Evolutionary conservation across 169 alveolate genomes (phyloP).

Genomic region (Besnoitia besnoiti): DNA sequence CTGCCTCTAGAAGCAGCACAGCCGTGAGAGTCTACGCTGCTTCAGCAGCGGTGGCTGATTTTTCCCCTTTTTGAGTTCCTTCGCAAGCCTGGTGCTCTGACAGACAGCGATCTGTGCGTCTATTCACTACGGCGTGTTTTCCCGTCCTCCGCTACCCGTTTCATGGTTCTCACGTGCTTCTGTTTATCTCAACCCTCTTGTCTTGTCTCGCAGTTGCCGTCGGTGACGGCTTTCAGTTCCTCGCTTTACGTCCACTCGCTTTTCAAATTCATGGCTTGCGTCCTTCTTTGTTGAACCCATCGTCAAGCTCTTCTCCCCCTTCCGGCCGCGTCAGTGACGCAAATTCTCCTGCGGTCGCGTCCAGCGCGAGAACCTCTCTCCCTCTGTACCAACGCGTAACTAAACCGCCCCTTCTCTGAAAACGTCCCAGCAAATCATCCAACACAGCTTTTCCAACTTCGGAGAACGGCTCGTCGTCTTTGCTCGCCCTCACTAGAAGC

Average conservation of each 20-base stretch:
- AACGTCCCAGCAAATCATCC: too few relatives aligned
- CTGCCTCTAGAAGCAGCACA: background rate
- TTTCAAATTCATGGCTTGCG: too few relatives aligned
- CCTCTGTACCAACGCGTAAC: background rate
- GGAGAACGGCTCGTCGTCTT: too few relatives aligned
- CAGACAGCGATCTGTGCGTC: background rate
- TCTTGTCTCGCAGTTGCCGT: background rate
- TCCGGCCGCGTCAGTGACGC: background rate
- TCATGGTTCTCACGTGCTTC: background rate
- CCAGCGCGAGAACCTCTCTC: background rate
- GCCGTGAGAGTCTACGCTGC: too few relatives aligned
- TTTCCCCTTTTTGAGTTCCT: background rate
- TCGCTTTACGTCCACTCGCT: background rate
- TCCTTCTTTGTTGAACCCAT: too few relatives aligned
- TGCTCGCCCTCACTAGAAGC: too few relatives aligned
- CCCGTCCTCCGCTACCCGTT: background rate
- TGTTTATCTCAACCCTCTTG: background rate
- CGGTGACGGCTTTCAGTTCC: background rate
- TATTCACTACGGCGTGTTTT: background rate
- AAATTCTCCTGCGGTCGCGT: background rate
- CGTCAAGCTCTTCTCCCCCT: background rate
- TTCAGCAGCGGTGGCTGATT: background rate
- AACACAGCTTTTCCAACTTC: too few relatives aligned
- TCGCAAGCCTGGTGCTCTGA: background rate
- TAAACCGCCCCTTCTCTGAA: too few relatives aligned